Percentiles rank a stretch among this genome's conserved stretches.
phyloP scores from a whole-genome alignment of 306 rosid species.

The Carpinus viminea region DNA sequence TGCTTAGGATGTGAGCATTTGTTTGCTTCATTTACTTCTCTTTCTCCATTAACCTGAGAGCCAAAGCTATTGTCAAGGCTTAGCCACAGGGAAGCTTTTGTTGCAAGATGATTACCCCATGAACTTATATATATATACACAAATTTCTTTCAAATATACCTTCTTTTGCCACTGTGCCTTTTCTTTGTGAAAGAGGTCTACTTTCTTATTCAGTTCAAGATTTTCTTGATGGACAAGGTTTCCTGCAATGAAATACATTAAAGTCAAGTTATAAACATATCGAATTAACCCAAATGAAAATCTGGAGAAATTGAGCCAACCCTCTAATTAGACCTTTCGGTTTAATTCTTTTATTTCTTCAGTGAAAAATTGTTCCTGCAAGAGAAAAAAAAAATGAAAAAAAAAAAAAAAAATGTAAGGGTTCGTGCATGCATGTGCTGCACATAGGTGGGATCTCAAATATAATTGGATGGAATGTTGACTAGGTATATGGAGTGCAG shows the following conservation, averaged over 20 bases:
- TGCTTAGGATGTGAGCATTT: slow-evolving; percentile 33
- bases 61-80: slow-evolving; percentile 28
- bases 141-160: slow-evolving; percentile 39
- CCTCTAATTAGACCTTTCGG: slow-evolving; percentile 40
- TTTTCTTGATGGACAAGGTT: slow-evolving; percentile 55
- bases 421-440: slow-evolving; percentile 4
- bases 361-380: slow-evolving; percentile 52
- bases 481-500: slow-evolving; percentile 6
- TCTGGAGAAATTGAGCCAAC: slow-evolving; percentile 11
- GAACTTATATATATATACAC: too few relatives aligned
- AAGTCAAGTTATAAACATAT: slow-evolving; percentile 21
- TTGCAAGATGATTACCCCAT: slow-evolving; percentile 19
- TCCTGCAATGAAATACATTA: slow-evolving; percentile 40
- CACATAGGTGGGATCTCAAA: slow-evolving; percentile 2
- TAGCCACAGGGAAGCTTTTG: slow-evolving; percentile 18
- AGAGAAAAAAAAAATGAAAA: slow-evolving; percentile 26
- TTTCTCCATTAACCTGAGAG: slow-evolving; percentile 56
- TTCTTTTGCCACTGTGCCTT: slow-evolving; percentile 54
- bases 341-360: slow-evolving; percentile 54
- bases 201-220: slow-evolving; percentile 46
- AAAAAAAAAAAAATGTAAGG: slow-evolving; percentile 11
- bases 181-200: slow-evolving; percentile 50
- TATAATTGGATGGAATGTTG: not conserved
- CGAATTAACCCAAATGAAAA: slow-evolving; percentile 11
- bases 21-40: slow-evolving; percentile 37